phyloP scores from a whole-genome alignment of 2,329 filamentous ascomycete species.

The Fusarium xylarioides region DNA sequence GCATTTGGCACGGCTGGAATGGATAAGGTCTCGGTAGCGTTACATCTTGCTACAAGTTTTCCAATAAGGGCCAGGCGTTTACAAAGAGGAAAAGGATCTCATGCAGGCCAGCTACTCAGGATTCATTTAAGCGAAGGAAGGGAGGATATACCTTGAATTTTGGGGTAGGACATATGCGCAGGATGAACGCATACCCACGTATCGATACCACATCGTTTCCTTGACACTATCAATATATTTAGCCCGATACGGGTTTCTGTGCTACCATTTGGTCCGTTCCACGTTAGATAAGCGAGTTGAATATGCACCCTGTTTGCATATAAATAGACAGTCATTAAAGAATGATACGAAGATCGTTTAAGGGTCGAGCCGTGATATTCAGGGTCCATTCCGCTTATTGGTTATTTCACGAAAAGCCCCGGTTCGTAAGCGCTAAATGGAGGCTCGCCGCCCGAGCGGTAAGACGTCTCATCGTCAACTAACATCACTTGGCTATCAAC shows the following conservation, averaged over 20 bases:
- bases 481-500: not conserved
- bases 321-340: not conserved
- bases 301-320: not conserved
- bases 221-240: constrained; percentile 23
- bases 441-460: not conserved
- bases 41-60: constrained; percentile 22
- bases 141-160: constrained; percentile 34
- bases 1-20: constrained; percentile 29
- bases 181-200: constrained; percentile 33
- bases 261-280: not conserved
- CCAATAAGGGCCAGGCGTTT: constrained; percentile 33
- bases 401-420: not conserved
- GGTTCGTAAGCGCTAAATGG: constrained; percentile 12
- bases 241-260: constrained; percentile 4
- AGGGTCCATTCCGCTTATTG: not conserved
- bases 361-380: not conserved
- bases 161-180: constrained; percentile 31
- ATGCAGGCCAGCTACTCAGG: constrained; percentile 20
- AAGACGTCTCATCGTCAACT: not conserved
- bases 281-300: not conserved
- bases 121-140: constrained; percentile 4
- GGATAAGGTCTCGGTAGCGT: constrained; percentile 33
- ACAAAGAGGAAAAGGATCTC: constrained; percentile 29
- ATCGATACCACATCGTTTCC: constrained; percentile 42
- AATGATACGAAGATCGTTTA: not conserved